Conservation (phyloP, 805 yeast genomes). For the Zygosaccharomyces rouxii region DNA sequence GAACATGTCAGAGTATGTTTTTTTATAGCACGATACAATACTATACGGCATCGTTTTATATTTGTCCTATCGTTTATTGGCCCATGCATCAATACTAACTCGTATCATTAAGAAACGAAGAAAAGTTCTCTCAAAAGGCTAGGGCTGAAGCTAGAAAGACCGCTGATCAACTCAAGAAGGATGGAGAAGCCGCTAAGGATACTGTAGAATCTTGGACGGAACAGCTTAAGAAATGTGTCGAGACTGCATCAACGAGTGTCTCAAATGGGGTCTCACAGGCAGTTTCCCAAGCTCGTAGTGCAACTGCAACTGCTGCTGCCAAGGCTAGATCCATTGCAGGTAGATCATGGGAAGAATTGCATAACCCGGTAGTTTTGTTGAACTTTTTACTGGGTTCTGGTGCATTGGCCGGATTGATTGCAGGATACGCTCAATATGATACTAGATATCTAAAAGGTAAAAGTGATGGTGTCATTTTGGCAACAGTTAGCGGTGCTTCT, state of each 20-base stretch:
- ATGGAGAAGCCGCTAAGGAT: slow-evolving; percentile 30
- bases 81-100: neutral
- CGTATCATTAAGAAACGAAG: slow-evolving; percentile 2
- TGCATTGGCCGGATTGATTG: slow-evolving; percentile 45
- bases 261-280: slow-evolving; percentile 1
- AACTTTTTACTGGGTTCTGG: slow-evolving; percentile 49
- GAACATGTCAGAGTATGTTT: slow-evolving; percentile 16
- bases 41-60: neutral
- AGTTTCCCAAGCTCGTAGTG: neutral
- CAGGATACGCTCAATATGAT: slow-evolving; percentile 48
- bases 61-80: neutral
- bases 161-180: slow-evolving; percentile 33
- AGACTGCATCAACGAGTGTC: neutral
- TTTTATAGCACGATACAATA: neutral
- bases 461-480: slow-evolving; percentile 44
- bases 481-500: slow-evolving; percentile 49
- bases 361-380: slow-evolving; percentile 58
- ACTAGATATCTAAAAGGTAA: slow-evolving; percentile 41
- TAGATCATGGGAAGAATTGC: slow-evolving; percentile 38
- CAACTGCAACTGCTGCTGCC: slow-evolving; percentile 19
- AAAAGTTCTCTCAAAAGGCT: slow-evolving; percentile 18
- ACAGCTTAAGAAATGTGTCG: neutral
- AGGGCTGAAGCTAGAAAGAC: slow-evolving; percentile 33
- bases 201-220: neutral
- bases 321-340: slow-evolving; percentile 16